Evolutionary conservation across 164 flowering plant genomes (phyloP), one percentile per base, ranked within the genome.

Genomic region (Vitis riparia): DNA sequence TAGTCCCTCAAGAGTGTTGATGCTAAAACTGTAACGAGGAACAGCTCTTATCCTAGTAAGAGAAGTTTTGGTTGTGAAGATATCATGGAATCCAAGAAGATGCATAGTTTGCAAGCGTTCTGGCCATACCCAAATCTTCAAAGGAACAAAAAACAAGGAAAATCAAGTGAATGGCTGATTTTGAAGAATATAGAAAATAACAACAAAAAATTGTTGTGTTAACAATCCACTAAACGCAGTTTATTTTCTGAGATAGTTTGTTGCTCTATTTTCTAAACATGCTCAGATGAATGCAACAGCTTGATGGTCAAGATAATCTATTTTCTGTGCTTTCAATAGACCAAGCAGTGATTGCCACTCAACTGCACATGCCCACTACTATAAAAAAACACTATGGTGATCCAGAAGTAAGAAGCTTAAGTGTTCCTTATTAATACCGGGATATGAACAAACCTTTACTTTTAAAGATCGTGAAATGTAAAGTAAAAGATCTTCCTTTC

Each of bases 81-180:
- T 74, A 62, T 86, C 88, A 19, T 73, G 71, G 53, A 77, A 88
- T 8, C 98, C 95, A 60, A 93, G 91, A 55, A 91, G 81, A 79
- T 90, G 92, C 97, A 93, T 85, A 56, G 83, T 86, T 70, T 83
- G 92, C 78, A 93, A 81, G 74, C 98, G 91, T 68, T 91, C 98
- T 9, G 97, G 97, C 96, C 97, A 91, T 17, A 93, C 96, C 92
- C 97, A 93, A 53, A 93, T 88, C 98, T 91, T 57, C 17, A 65
- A 66, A 51, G 12, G 51, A 67, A 37, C 7, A 37, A 23, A 29
- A 68, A 55, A 67, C 50, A 68, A 49, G 37, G 62, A 37, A 74
- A n/a, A 67, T 23, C 16, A 17, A 19, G 29, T 55, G 65, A 64
- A 58, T 37, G 51, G 62, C 23, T 13, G 53, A 30, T 9, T 23